phyloP scores from a whole-genome alignment of 371 early-diverging fungal species.

The Nematocida sp. region DNA sequence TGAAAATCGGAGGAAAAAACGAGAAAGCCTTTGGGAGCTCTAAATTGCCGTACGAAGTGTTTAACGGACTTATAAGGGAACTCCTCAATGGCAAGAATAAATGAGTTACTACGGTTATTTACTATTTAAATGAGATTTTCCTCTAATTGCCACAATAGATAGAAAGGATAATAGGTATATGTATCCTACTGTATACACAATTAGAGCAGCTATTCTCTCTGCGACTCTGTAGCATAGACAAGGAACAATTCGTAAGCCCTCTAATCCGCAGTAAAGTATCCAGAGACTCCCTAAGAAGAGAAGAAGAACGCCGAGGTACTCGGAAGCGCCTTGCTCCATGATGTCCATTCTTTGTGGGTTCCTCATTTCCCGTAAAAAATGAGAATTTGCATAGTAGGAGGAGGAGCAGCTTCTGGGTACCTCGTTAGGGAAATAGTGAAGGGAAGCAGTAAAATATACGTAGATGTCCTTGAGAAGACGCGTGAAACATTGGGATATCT shows the following conservation, averaged over 20 bases:
- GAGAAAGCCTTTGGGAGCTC: conserved; percentile 13
- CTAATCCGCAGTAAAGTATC: neutral
- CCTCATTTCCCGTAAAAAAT: conserved; percentile 43
- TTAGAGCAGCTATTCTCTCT: conserved; percentile 23
- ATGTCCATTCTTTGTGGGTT: conserved; percentile 11
- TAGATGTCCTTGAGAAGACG: conserved; percentile 80
- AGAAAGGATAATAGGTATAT: neutral
- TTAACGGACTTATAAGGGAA: neutral
- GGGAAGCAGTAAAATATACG: conserved; percentile 28
- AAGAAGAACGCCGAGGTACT: conserved; percentile 28
- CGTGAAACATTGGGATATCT: conserved; percentile 82
- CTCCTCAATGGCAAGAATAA: neutral
- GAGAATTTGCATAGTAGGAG: conserved; percentile 70
- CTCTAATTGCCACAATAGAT: too few species aligned
- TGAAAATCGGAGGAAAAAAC: conserved; percentile 5
- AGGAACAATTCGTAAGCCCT: neutral
- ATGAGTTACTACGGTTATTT: too few species aligned
- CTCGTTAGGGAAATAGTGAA: conserved; percentile 74
- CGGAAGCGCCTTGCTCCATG: conserved; percentile 30
- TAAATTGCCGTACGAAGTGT: neutral
- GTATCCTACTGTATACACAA: neutral
- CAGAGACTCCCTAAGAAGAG: conserved; percentile 14
- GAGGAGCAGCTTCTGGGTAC: conserved; percentile 85
- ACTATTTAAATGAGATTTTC: too few species aligned
- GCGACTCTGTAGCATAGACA: neutral